These are phyloP conservation scores for Aspergillus campestris DNA, from an alignment of 495 filamentous ascomycete genomes.

Conservation along the genomic window DNA sequence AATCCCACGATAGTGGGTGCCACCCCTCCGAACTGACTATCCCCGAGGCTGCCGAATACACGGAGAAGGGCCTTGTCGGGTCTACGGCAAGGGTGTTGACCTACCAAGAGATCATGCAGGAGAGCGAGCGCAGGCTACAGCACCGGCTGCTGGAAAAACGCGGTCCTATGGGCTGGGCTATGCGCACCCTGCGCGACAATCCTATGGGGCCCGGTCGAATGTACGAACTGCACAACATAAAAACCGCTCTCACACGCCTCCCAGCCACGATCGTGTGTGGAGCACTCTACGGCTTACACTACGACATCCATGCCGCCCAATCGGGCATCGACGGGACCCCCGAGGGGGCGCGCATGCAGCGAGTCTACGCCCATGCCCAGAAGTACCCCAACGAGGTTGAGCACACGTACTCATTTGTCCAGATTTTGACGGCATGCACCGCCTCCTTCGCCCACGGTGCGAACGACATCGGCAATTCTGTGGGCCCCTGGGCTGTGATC, in stretches of 20 bases:
- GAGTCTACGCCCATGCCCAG: constrained; percentile 47
- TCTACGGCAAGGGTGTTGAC: constrained; percentile 35
- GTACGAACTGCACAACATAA: constrained; percentile 60
- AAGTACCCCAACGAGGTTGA: constrained; percentile 72
- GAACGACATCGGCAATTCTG: constrained; percentile 72
- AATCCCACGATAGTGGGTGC: constrained; percentile 4
- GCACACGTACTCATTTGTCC: constrained; percentile 67
- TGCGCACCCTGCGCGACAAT: constrained; percentile 61
- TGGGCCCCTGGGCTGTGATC: constrained; percentile 64
- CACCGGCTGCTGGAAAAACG: constrained; percentile 45
- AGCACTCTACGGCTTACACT: constrained; percentile 57
- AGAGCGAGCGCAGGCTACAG: constrained; percentile 41
- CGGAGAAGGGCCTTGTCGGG: constrained; percentile 38
- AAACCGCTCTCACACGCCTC: constrained; percentile 46
- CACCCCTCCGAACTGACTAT: constrained; percentile 16
- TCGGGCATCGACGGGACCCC: constrained; percentile 54
- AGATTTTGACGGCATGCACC: constrained; percentile 65
- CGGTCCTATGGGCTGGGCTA: constrained; percentile 62
- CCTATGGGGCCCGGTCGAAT: constrained; percentile 57
- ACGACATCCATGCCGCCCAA: constrained; percentile 66
- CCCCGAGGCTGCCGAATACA: constrained; percentile 12
- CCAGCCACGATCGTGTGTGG: constrained; percentile 50
- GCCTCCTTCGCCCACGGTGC: constrained; percentile 73
- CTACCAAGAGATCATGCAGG: constrained; percentile 48
- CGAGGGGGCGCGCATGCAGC: constrained; percentile 56